Evolutionary conservation across 1,284 basidiomycete genomes (phyloP), one percentile per base, ranked within the genome.

Genomic region (Papiliotrema flavescens): DNA sequence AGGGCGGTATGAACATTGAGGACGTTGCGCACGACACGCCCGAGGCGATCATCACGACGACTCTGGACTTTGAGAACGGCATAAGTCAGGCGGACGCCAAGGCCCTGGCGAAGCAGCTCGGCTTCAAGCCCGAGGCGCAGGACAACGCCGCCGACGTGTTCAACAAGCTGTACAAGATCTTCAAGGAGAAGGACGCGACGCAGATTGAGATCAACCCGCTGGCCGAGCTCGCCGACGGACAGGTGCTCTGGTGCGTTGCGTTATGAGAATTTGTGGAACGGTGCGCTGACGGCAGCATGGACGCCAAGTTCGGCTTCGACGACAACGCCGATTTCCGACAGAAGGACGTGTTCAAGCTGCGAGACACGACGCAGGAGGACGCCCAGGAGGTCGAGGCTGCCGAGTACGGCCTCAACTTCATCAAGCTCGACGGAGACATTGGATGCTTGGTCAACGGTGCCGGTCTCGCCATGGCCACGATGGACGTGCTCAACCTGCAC

Each of bases 171-270:
- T 98, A 97, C 82, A 87, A 85, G 73, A 88, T 99, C 70, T 98
- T 97, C 84, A 95, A 93, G 79, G 94, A 98, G 62, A 98, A 95
- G 81, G 96, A 99, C 76, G 92, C 95, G 5, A 98, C 96, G 5
- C 96, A 98, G 79, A 97, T 99, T 69, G 96, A 99, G 81, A 99
- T 99, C 78, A 99, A 99, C 80, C 96, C 96, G 23, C 81, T 99
- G 79, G 92, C 93, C n/a, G 88, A 98, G 79, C 89, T 93, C 47
- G 83, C 82, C 36, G 94, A 98, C 72, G 96, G 96, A 13, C 84
- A 83, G 64, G 93, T 98, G 49, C 85, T 99, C 52, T 98, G 94
- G 90, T 90, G 67, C 66, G 82, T 77, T 14, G 7, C 17, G 20
- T 23, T 7, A 26, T 17, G 14, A 11, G 7, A 17, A 9, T 9